These are phyloP conservation scores for Arachis stenosperma DNA, from an alignment of 306 rosid species.

Conservation along the genomic window DNA sequence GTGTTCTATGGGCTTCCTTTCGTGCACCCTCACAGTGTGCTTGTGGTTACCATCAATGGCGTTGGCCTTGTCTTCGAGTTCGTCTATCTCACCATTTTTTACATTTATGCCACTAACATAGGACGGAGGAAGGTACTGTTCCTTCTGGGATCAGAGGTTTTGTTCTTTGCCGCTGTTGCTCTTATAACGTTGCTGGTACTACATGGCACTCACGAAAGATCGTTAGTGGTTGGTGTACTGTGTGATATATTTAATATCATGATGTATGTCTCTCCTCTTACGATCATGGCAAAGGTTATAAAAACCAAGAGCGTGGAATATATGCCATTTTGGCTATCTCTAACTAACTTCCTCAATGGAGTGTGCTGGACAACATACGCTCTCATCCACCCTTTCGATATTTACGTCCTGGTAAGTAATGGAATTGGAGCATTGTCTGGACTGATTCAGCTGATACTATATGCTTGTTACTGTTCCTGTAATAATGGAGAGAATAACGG, in stretches of 20 bases:
- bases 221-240: conserved; percentile 60
- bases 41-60: conserved; percentile 56
- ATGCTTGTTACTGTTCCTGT: conserved; percentile 31
- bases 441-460: conserved; percentile 48
- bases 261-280: conserved; percentile 74
- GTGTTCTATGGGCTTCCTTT: conserved; percentile 28
- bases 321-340: conserved; percentile 80
- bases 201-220: conserved; percentile 41
- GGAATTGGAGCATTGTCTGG: conserved; percentile 57
- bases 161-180: conserved; percentile 41
- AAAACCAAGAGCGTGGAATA: conserved; percentile 68
- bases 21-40: conserved; percentile 58
- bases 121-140: conserved; percentile 48
- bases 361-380: conserved; percentile 76
- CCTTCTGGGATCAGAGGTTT: conserved; percentile 5
- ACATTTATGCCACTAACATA: conserved; percentile 32
- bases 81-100: conserved; percentile 49
- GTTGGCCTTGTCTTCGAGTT: conserved; percentile 58
- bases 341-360: conserved; percentile 73
- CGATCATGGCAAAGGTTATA: conserved; percentile 65
- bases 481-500: neutral
- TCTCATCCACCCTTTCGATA: conserved; percentile 54
- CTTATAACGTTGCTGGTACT: conserved; percentile 31
- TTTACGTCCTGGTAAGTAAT: conserved; percentile 65
- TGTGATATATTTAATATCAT: conserved; percentile 66